phyloP scores from a whole-genome alignment of 306 rosid species.

The Dryas drummondii region DNA sequence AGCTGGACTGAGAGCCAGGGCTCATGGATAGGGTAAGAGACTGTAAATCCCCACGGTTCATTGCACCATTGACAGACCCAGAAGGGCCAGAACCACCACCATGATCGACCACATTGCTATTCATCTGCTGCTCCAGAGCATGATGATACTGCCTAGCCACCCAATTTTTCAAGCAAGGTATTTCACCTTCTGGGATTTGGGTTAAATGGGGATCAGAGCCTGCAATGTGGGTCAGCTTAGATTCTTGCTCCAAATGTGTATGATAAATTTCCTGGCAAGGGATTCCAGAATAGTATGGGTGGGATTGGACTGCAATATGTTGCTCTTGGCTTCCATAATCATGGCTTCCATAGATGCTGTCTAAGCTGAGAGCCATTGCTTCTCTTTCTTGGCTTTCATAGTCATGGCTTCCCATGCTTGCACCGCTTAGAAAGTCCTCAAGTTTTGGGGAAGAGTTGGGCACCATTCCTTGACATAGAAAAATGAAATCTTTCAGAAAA shows the following conservation, averaged over 20 bases:
- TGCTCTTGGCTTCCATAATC: constrained; percentile 47
- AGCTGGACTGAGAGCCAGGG: constrained; percentile 96
- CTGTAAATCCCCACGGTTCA: constrained; percentile 67
- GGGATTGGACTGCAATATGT: constrained; percentile 34
- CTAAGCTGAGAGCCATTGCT: constrained; percentile 84
- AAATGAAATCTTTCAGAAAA: background rate
- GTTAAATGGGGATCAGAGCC: constrained; percentile 41
- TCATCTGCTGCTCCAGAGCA: constrained; percentile 47
- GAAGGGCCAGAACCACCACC: constrained; percentile 25
- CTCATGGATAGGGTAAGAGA: constrained; percentile 80
- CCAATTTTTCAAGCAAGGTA: constrained; percentile 42
- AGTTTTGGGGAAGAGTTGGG: constrained; percentile 77
- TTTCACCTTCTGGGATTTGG: constrained; percentile 29
- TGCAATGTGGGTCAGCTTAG: constrained; percentile 41
- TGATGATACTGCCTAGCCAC: constrained; percentile 46
- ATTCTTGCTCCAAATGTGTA: constrained; percentile 41
- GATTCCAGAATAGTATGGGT: constrained; percentile 53
- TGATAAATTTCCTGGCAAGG: constrained; percentile 49
- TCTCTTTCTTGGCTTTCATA: constrained; percentile 63
- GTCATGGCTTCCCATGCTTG: constrained; percentile 57
- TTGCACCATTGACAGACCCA: constrained; percentile 38
- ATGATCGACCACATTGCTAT: constrained; percentile 32
- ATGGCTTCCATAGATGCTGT: constrained; percentile 55
- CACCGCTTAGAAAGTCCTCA: constrained; percentile 88
- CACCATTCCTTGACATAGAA: constrained; percentile 46